phyloP scores from a whole-genome alignment of 75 land plant species.

The Pinus albicaulis region DNA sequence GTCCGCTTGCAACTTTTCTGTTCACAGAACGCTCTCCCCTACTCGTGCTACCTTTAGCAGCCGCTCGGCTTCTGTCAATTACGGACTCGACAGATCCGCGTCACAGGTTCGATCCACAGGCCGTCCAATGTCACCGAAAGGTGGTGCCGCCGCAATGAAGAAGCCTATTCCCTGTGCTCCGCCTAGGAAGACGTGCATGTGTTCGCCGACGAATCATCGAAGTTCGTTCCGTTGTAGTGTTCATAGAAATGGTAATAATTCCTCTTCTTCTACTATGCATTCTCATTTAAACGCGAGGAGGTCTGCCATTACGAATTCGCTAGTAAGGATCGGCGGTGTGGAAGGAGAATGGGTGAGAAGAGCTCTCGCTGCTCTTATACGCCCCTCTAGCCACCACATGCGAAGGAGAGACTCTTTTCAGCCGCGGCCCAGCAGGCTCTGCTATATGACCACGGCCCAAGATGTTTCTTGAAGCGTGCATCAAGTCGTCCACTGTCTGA shows the following conservation, averaged over 20 bases:
- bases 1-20: background rate
- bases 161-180: background rate
- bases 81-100: background rate
- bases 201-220: background rate
- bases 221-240: background rate
- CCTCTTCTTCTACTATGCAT: no score
- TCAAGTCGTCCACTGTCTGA: no score
- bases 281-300: no score
- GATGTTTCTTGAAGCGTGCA: no score
- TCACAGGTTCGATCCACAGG: background rate
- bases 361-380: constrained; percentile 28
- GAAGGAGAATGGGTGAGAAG: constrained; percentile 18
- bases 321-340: constrained; percentile 13
- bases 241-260: no score
- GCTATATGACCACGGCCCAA: constrained; percentile 11
- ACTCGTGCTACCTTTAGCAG: background rate
- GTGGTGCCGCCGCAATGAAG: no score
- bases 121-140: constrained; percentile 1
- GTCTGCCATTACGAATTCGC: constrained; percentile 17
- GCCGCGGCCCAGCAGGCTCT: constrained; percentile 18
- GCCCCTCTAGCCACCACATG: constrained; percentile 26
- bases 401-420: constrained; percentile 19
- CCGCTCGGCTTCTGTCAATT: background rate
- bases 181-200: background rate
- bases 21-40: background rate